Evolutionary conservation across 345 rosid genomes (phyloP), one percentile per base, ranked within the genome.

Genomic region (sweet orange (Citrus sinensis)): DNA sequence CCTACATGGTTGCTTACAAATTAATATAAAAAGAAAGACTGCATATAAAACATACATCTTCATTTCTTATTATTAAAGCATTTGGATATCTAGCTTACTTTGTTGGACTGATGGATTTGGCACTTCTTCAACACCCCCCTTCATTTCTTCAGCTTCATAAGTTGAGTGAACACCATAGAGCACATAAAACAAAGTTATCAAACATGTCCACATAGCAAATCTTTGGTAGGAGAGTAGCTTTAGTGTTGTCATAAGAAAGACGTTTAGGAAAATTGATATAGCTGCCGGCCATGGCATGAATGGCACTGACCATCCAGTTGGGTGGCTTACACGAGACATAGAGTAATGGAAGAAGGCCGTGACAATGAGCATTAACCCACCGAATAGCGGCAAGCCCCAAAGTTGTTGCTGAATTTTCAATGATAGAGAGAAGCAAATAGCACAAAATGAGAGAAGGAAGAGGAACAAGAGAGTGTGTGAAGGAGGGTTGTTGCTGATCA

Each of bases 281-380:
- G 90, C 94, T 0, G 98, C 94, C 4, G 95, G 97, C 98, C 98
- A 95, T 14, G 98, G 98, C 98, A 95, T 95, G 66, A 90, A 76
- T 6, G 98, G 98, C 42, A 95, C 97, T 1, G 93, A 86, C 98
- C 97, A 95, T 68, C 60, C 82, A 35, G 75, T 76, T 17, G 85
- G 40, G 64, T 68, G 80, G 30, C 69, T 4, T 40, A 46, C 10
- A 40, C 60, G 76, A 17, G 90, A 87, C 24, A 80, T 76, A 79
- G 49, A 69, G 85, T 76, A 64, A n/a, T 88, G 95, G 77, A 89
- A 95, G 29, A 79, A 56, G 4, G 87, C 76, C 24, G 97, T 90
- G 73, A 79, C n/a, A 25, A 70, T 77, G 32, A 90, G 14, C 73
- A 82, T 76, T 60, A 86, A 60, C 25, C 81, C 83, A 2, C 89